Conservation (phyloP, 192 early-diverging fungal species). For the Coemansia sp. region DNA sequence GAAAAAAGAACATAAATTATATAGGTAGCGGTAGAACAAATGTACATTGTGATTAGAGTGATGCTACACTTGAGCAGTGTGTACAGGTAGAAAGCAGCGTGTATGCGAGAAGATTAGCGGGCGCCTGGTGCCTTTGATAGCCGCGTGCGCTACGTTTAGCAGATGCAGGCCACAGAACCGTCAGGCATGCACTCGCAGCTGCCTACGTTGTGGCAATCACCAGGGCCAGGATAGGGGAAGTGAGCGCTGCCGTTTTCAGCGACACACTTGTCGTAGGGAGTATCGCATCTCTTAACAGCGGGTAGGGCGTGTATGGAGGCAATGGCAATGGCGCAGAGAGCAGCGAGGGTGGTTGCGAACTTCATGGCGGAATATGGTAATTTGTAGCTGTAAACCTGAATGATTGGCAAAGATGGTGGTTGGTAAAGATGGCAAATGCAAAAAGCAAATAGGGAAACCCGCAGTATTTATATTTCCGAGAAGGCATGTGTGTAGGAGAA, state of each 20-base stretch:
- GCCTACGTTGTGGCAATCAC: constrained; percentile 41
- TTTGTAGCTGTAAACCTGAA: not conserved
- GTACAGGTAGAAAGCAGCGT: not conserved
- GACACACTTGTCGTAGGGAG: constrained; percentile 37
- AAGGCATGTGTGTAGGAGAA: no score
- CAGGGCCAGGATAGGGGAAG: constrained; percentile 41
- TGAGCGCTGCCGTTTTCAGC: constrained; percentile 28
- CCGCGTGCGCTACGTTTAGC: constrained; percentile 5
- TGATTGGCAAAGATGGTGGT: not conserved
- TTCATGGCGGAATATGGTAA: constrained; percentile 9
- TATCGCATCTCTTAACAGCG: not conserved
- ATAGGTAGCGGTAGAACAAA: not conserved
- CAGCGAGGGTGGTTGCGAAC: not conserved
- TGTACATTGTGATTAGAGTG: not conserved
- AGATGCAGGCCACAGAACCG: constrained; percentile 39
- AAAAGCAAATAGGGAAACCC: not conserved
- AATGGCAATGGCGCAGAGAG: constrained; percentile 5
- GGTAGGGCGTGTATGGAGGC: constrained; percentile 15
- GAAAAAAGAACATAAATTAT: not conserved
- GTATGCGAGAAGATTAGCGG: no score
- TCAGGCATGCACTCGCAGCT: constrained; percentile 33
- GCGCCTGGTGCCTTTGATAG: no score
- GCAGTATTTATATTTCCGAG: constrained; percentile 2
- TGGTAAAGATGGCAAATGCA: not conserved
- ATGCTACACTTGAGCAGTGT: constrained; percentile 2